Evolutionary conservation across 768 basidiomycete species (phyloP).

Genomic region (Basidioascus undulatus): DNA sequence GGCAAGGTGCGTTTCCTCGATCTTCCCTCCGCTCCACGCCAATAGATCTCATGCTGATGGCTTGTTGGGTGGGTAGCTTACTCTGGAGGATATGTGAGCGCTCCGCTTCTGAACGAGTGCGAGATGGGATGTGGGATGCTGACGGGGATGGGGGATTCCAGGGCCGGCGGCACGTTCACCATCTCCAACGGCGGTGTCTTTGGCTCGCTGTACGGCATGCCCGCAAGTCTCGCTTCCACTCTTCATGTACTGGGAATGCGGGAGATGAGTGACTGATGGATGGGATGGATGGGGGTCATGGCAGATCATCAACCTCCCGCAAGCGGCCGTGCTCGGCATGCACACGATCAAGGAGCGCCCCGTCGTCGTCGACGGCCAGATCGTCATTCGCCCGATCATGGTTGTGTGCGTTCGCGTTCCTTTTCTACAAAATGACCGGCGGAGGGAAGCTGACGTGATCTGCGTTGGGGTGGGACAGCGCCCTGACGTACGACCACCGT

Average conservation of each 20-base stretch:
- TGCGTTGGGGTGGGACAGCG: too few species aligned
- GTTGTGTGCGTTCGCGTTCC: too few species aligned
- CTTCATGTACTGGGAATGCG: background rate
- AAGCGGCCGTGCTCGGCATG: slow-evolving; percentile 53
- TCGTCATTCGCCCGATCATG: slow-evolving; percentile 94
- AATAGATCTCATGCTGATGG: background rate
- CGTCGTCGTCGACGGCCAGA: slow-evolving; percentile 79
- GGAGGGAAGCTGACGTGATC: too few species aligned
- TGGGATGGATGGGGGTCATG: too few species aligned
- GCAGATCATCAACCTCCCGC: slow-evolving; percentile 78
- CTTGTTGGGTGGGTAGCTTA: too few species aligned
- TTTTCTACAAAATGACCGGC: too few species aligned
- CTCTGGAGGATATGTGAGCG: too few species aligned
- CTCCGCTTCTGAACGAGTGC: slow-evolving; percentile 32
- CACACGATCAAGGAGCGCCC: slow-evolving; percentile 79
- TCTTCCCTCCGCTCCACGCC: background rate
- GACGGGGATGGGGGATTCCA: too few species aligned
- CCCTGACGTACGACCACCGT: slow-evolving; percentile 42
- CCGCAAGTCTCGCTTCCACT: slow-evolving; percentile 25
- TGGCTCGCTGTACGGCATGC: slow-evolving; percentile 89
- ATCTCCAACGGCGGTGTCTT: slow-evolving; percentile 99
- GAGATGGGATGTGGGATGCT: slow-evolving; percentile 78
- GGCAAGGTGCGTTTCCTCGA: background rate
- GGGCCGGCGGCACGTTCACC: slow-evolving; percentile 96
- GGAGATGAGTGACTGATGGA: too few species aligned